Evolutionary conservation across 2,329 filamentous ascomycete genomes (phyloP), one percentile per base, ranked within the genome.

Genomic region (Pezicula radicicola): DNA sequence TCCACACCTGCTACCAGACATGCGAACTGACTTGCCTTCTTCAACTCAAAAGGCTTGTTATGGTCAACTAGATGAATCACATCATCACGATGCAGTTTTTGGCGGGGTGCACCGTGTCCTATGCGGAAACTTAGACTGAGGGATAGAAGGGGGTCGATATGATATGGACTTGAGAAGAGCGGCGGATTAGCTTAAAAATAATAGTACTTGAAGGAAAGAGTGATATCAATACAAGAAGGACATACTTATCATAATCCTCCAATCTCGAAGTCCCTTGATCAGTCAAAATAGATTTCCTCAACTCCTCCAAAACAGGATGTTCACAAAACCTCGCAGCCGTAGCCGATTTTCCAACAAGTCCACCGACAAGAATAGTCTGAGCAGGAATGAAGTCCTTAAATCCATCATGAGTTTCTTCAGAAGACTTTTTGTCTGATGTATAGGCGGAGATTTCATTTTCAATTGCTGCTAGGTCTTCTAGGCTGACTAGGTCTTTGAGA

Each of bases 11-110:
- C 66, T 43, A 68, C 61, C 42, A 68, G 40, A 37, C 59, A 66
- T 1, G 51, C 65, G 48, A 68, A 62, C 43, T 63, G 58, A 18
- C 56, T 63, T 6, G 36, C 52, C 21, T 63, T 53, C 2, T 49
- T 41, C 28, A 63, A 19, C 8, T 54, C 54, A 21, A 21, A 42
- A 3, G 13, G 27, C 8, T 25, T 45, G 8, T 16, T 10, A 50
- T 69, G 66, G 6, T 52, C 47, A 35, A 64, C 62, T 4, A 56
- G 53, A 43, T 69, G 67, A 6, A 68, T 57, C 13, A 60, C 66
- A 48, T 68, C 66, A 42, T 68, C 66, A 6, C 66, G 55, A 49
- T 68, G 66, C 6, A 68, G 51, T 12, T 55, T 48, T 49, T 68
- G 66, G 9, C 66, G 49, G 10, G 65, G 65, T 1, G 63, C 66